A percentile compares a stretch with the other conserved stretches of the same genome.
Conservation (phyloP, 2,329 filamentous ascomycete species). For the Penicillium sp. region DNA sequence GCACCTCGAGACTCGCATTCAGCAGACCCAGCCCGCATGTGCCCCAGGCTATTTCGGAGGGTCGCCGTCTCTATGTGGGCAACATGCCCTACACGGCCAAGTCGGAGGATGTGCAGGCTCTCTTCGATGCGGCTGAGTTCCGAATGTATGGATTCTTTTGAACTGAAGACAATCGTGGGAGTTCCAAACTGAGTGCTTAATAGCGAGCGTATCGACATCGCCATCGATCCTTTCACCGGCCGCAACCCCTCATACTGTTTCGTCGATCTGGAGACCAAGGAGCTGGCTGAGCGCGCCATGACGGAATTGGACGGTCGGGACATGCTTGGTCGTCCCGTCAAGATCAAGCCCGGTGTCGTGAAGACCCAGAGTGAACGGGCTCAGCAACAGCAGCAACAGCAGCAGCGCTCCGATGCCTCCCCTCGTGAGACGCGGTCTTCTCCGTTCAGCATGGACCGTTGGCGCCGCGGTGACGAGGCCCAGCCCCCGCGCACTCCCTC, state of each 20-base stretch:
- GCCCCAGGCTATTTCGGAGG: conserved; percentile 33
- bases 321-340: conserved; percentile 52
- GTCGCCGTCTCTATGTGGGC: conserved; percentile 46
- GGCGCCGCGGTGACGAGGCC: no score
- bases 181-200: no score
- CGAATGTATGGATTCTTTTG: conserved; percentile 29
- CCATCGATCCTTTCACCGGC: conserved; percentile 58
- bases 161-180: no score
- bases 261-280: conserved; percentile 54
- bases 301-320: conserved; percentile 46
- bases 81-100: conserved; percentile 49
- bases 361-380: no score
- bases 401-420: no score
- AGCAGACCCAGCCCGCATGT: conserved; percentile 25
- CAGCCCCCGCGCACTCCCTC: no score
- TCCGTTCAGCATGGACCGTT: conserved; percentile 34
- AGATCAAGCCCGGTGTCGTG: conserved; percentile 57
- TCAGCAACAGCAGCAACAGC: no score
- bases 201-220: conserved; percentile 56
- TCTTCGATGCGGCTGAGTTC: conserved; percentile 39
- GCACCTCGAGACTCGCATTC: conserved; percentile 23
- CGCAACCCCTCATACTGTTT: conserved; percentile 69
- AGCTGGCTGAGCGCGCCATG: conserved; percentile 52
- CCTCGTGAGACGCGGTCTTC: no score
- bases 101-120: conserved; percentile 41